Evolutionary conservation across 306 rosid species (phyloP).

Genomic region (Vicia faba): DNA sequence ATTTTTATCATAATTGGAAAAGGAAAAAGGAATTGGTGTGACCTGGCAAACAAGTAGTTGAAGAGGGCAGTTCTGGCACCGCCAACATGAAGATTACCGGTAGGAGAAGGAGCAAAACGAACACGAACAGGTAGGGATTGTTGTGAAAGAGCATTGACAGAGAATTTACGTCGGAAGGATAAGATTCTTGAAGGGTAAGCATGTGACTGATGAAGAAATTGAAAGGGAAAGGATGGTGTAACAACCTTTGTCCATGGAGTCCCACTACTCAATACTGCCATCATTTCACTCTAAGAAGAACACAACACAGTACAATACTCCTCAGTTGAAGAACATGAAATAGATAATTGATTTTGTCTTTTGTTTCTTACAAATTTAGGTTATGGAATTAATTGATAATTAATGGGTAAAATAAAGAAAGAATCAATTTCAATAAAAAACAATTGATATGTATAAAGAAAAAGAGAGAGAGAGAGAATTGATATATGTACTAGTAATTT

Average conservation of each 20-base stretch:
- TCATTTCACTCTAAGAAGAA: background rate
- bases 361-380: background rate
- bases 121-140: conserved; percentile 64
- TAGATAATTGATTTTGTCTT: background rate
- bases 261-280: conserved; percentile 52
- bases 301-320: too few species aligned
- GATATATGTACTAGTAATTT: too few species aligned
- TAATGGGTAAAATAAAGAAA: background rate
- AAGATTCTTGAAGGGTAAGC: conserved; percentile 26
- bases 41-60: conserved; percentile 81
- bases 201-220: conserved; percentile 45
- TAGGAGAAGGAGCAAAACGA: conserved; percentile 96
- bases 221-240: conserved; percentile 33
- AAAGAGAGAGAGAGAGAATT: too few species aligned
- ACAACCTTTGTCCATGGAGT: conserved; percentile 56
- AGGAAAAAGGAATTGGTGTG: background rate
- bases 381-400: background rate
- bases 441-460: too few species aligned
- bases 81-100: conserved; percentile 96
- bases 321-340: background rate
- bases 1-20: background rate
- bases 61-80: conserved; percentile 96
- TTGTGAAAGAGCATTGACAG: conserved; percentile 59
- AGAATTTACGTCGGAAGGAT: conserved; percentile 47
- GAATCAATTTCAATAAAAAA: background rate